Evolutionary conservation across 2,329 filamentous ascomycete genomes (phyloP).

Genomic region (Beauveria varroae): DNA sequence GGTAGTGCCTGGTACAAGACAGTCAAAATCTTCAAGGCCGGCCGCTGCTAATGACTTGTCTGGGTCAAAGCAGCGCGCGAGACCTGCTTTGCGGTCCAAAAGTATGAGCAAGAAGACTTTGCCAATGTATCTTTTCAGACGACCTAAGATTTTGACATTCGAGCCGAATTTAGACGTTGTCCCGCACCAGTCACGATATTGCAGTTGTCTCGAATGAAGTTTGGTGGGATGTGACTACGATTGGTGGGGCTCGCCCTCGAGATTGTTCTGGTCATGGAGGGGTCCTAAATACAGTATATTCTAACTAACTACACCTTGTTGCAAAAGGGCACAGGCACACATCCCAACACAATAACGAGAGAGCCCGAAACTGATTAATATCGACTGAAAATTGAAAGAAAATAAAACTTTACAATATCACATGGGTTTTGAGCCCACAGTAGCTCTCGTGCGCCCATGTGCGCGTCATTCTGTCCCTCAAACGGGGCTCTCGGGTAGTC

Average conservation of each 20-base stretch:
- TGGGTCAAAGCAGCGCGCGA: not conserved
- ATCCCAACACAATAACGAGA: no score
- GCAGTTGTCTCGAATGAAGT: not conserved
- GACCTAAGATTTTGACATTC: not conserved
- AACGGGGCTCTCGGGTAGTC: no score
- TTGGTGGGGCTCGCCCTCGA: not conserved
- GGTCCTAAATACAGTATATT: no score
- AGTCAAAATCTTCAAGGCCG: not conserved
- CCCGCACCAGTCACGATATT: not conserved
- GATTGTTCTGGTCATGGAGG: not conserved
- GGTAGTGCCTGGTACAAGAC: not conserved
- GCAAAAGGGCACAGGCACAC: no score
- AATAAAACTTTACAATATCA: accelerated
- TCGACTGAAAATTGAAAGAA: no score
- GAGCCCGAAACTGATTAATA: no score
- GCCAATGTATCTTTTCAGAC: no score
- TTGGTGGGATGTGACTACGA: slow-evolving; percentile 2
- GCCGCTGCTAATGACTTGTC: no score
- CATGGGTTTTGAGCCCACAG: no score
- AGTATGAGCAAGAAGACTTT: not conserved
- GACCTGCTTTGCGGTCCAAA: not conserved
- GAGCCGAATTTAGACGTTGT: not conserved
- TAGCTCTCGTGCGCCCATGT: no score
- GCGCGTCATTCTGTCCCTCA: no score
- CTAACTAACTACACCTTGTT: no score